Evolutionary conservation across 768 basidiomycete species (phyloP), one percentile per base, ranked within the genome.

Genomic region (Termitomyces sp.): DNA sequence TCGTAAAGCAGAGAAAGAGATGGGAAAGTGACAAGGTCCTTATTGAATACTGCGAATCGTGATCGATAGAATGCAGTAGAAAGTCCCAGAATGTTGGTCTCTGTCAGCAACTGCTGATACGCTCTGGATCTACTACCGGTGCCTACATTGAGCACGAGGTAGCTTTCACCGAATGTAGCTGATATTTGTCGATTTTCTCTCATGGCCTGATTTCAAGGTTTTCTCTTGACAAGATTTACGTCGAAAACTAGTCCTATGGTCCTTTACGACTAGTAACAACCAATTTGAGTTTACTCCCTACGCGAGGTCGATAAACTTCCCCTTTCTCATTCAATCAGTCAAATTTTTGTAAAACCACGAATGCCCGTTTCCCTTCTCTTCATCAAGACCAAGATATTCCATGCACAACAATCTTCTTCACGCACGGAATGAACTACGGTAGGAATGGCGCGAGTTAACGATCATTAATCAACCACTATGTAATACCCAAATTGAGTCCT

Each of bases 71-170:
- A 58, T 12, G 2, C 36, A 22, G 10, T 22, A 46, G 57, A 58
- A 58, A 46, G 57, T 58, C 32, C 50, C 50, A 52, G 57, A 58
- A 58, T 39, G 50, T 57, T 51, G 47, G 31, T 37, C 47, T 47
- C 46, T 50, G 55, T 56, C 31, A 50, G 55, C 48, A 56, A n/a
- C 32, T 50, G 46, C n/a, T 46, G 46, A 46, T 48, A 6, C 31
- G 16, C 4, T 41, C 7, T n/a, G n/a, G 18, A 51, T 37, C 36
- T 27, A 36, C 41, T 42, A 18, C n/a, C n/a, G 13, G 41, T 18
- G 16, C 24, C 27, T 42, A 2, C 13, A 8, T 13, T 26, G 16
- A 6, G 37, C 52, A 53, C 52, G 29, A 16, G 52, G 52, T 53
- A 53, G 7, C 32, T 24, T 22, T 20, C n/a, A 5, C 46, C 29